phyloP scores from a whole-genome alignment of 2,329 filamentous ascomycete genomes.

The Curvularia sp. region DNA sequence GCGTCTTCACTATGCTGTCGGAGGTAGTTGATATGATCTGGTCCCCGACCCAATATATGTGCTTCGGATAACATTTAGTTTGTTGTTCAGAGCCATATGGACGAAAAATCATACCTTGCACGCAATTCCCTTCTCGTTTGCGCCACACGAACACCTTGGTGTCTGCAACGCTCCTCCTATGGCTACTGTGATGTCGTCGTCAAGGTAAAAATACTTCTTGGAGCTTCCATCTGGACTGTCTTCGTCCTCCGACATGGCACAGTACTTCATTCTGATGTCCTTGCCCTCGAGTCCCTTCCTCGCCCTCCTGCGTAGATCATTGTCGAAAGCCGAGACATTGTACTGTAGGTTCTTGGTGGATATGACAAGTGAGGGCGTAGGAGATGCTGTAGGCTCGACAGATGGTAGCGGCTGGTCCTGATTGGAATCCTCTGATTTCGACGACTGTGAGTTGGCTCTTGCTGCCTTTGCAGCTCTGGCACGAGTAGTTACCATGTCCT shows the following conservation, averaged over 20 bases:
- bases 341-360: conserved; percentile 45
- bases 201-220: conserved; percentile 46
- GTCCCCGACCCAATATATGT: conserved; percentile 50
- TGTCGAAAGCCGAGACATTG: conserved; percentile 43
- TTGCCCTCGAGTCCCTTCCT: conserved; percentile 44
- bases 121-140: conserved; percentile 41
- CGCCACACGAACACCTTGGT: conserved; percentile 47
- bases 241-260: conserved; percentile 33
- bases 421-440: conserved; percentile 27
- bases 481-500: conserved; percentile 50
- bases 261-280: conserved; percentile 48
- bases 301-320: conserved; percentile 40
- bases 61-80: conserved; percentile 31
- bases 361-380: conserved; percentile 43
- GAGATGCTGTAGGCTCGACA: conserved; percentile 33
- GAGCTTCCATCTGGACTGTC: conserved; percentile 24
- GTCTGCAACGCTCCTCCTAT: conserved; percentile 36
- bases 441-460: conserved; percentile 27
- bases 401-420: conserved; percentile 34
- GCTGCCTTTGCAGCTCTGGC: conserved; percentile 43
- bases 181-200: conserved; percentile 46
- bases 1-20: conserved; percentile 30
- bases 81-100: background rate
- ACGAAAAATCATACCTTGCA: conserved; percentile 41
- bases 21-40: conserved; percentile 40